Percentiles rank a stretch among this genome's conserved stretches.
Conservation (phyloP, 2,329 filamentous ascomycete species). For the Nemania diffusa region DNA sequence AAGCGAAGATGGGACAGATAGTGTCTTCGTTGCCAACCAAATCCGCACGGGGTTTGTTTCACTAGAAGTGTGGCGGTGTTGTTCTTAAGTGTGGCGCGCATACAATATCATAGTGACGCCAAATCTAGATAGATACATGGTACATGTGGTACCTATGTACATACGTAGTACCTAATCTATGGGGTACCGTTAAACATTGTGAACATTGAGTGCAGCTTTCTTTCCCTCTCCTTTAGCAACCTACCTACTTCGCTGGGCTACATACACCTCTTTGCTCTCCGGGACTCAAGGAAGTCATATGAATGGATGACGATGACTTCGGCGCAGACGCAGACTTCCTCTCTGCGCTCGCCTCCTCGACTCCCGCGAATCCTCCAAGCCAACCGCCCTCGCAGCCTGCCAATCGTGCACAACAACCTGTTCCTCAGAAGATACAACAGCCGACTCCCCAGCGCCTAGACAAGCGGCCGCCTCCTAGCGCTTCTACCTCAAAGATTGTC, state of each 20-base stretch:
- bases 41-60: constrained; percentile 28
- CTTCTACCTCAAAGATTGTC: constrained; percentile 68
- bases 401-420: constrained; percentile 53
- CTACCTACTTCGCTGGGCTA: background rate
- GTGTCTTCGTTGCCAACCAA: constrained; percentile 19
- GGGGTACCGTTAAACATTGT: too few species aligned
- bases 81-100: constrained; percentile 9
- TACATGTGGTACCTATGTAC: background rate
- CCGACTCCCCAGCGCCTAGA: constrained; percentile 66
- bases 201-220: background rate
- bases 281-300: constrained; percentile 16
- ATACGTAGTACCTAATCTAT: background rate
- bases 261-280: too few species aligned
- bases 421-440: constrained; percentile 58
- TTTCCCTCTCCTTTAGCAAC: background rate
- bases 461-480: constrained; percentile 56
- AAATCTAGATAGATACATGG: background rate
- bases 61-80: constrained; percentile 30
- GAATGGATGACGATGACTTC: constrained; percentile 57
- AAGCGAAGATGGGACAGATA: constrained; percentile 36
- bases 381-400: constrained; percentile 40
- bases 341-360: constrained; percentile 49
- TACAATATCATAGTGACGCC: background rate
- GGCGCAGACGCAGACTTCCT: constrained; percentile 58
- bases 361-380: constrained; percentile 36